Conservation (phyloP, 148 eudicot species). For the Vaccinium corymbosum region DNA sequence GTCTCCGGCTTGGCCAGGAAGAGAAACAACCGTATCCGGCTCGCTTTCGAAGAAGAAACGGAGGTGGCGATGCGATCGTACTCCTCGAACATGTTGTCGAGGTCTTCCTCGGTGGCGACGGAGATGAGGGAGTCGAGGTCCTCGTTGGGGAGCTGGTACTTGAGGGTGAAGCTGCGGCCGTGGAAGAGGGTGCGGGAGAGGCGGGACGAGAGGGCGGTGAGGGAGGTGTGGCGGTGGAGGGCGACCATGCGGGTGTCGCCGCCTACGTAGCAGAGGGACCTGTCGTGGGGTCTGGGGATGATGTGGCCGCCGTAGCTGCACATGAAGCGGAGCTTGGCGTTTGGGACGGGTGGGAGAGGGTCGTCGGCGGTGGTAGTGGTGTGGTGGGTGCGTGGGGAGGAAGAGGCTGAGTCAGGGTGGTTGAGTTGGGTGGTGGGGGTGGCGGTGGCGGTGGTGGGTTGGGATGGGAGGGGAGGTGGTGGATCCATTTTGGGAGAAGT, state of each 20-base stretch:
- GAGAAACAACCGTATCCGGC: conserved; percentile 55
- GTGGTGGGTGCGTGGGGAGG: conserved; percentile 43
- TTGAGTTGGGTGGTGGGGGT: conserved; percentile 10
- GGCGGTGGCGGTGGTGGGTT: conserved; percentile 13
- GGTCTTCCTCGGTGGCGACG: conserved; percentile 60
- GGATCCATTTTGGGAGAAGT: conserved; percentile 28
- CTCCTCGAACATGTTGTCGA: conserved; percentile 81
- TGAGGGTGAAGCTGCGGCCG: conserved; percentile 51
- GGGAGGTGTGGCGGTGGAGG: conserved; percentile 48
- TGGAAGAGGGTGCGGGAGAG: conserved; percentile 54
- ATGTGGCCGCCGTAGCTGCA: conserved; percentile 91
- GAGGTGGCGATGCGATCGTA: conserved; percentile 38
- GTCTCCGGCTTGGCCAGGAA: conserved; percentile 64
- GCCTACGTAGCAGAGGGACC: conserved; percentile 67
- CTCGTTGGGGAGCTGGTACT: conserved; percentile 81
- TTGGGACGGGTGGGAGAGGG: conserved; percentile 48
- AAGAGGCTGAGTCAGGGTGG: conserved; percentile 31
- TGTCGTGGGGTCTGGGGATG: conserved; percentile 77
- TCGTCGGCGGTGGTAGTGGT: conserved; percentile 41
- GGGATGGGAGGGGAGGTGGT: conserved; percentile 26
- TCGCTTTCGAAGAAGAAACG: conserved; percentile 14
- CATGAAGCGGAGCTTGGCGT: conserved; percentile 71
- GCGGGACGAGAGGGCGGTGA: conserved; percentile 38
- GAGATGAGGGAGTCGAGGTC: conserved; percentile 79
- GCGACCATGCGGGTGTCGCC: conserved; percentile 79